Conservation (phyloP, 225 moss, liverwort and hornwort species). For the Lunularia cruciata region DNA sequence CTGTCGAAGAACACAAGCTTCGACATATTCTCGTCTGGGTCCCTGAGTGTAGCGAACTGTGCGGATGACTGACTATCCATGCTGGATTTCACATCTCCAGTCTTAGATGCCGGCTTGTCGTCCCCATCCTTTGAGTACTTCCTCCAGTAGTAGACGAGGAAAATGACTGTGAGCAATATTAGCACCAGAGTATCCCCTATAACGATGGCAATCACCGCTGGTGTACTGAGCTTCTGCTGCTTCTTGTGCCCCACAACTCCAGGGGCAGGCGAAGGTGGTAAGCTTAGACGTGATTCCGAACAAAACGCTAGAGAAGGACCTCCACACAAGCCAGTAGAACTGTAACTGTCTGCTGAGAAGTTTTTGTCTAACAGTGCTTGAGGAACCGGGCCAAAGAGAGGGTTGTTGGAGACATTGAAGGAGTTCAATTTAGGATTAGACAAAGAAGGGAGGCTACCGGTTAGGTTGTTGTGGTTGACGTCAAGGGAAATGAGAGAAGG, state of each 20-base stretch:
- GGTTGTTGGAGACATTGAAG: conserved; percentile 25
- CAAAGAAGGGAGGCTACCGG: conserved; percentile 33
- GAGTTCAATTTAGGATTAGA: neutral
- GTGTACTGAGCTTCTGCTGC: conserved; percentile 25
- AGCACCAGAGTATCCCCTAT: conserved; percentile 29
- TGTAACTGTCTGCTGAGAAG: conserved; percentile 23
- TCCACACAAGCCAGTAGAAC: neutral
- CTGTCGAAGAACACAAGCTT: conserved; percentile 68
- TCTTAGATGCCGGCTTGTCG: conserved; percentile 20
- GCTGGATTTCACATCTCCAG: conserved; percentile 37
- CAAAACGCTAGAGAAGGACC: neutral
- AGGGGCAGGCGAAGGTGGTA: conserved; percentile 3
- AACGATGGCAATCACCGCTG: conserved; percentile 26
- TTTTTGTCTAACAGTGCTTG: conserved; percentile 7
- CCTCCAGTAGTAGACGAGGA: conserved; percentile 33
- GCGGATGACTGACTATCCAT: conserved; percentile 1
- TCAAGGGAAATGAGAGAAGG: conserved; percentile 10
- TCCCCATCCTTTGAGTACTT: conserved; percentile 25
- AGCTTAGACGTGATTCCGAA: neutral
- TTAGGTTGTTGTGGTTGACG: conserved; percentile 31
- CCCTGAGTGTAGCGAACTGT: neutral
- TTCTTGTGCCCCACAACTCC: neutral
- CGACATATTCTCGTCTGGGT: conserved; percentile 45
- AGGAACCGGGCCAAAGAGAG: conserved; percentile 24
- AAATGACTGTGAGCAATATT: conserved; percentile 17